Conservation (phyloP, 2,329 filamentous ascomycete genomes). For the Cytospora schulzeri region DNA sequence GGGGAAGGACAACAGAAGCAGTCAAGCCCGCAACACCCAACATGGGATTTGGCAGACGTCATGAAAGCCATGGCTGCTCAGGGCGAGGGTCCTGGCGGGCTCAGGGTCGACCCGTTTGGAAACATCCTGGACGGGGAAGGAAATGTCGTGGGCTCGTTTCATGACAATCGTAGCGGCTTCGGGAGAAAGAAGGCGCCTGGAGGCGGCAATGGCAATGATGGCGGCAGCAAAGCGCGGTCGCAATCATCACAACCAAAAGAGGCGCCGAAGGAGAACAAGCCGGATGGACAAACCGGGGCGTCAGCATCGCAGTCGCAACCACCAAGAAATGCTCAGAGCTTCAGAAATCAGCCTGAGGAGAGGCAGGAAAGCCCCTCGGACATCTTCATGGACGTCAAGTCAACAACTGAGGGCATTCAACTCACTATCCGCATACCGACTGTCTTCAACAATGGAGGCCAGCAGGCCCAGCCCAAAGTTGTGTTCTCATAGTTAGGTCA, state of each 20-base stretch:
- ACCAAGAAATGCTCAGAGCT: constrained; percentile 40
- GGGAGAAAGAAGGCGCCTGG: constrained; percentile 31
- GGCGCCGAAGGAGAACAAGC: constrained; percentile 25
- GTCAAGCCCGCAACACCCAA: constrained; percentile 31
- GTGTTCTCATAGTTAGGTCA: constrained; percentile 34
- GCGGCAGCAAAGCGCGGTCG: constrained; percentile 27
- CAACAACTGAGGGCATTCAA: constrained; percentile 59
- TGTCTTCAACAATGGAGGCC: constrained; percentile 47
- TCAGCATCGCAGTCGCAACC: constrained; percentile 35
- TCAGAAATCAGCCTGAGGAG: constrained; percentile 43
- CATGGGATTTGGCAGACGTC: constrained; percentile 38
- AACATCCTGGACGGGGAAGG: constrained; percentile 50
- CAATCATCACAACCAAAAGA: constrained; percentile 29
- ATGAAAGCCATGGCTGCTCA: constrained; percentile 32
- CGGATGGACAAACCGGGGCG: constrained; percentile 34
- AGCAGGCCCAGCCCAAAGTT: constrained; percentile 36
- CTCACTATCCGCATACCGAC: constrained; percentile 60
- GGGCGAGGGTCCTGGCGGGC: constrained; percentile 36
- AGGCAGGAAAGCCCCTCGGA: constrained; percentile 47
- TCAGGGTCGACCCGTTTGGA: constrained; percentile 47
- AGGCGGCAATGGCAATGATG: constrained; percentile 27
- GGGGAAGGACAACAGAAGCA: constrained; percentile 29
- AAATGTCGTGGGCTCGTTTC: constrained; percentile 51
- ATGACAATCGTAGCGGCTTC: constrained; percentile 42
- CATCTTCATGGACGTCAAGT: constrained; percentile 59